Evolutionary conservation across 2,329 filamentous ascomycete species (phyloP).

Genomic region (Bretziella fagacearum): DNA sequence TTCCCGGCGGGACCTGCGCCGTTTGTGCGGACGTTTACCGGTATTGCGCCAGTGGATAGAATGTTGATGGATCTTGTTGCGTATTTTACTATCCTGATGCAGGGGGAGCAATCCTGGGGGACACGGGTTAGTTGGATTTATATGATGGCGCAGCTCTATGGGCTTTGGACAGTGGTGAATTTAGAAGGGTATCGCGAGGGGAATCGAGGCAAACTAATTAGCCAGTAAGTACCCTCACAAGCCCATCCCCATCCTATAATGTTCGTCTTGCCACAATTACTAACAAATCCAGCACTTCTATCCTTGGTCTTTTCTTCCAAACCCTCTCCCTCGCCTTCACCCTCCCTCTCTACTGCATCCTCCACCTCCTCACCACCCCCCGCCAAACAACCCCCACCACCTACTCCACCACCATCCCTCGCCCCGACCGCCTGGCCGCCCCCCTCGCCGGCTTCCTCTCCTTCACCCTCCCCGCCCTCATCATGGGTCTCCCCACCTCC

Average conservation of each 20-base stretch:
- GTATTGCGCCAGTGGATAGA: slow-evolving; percentile 3
- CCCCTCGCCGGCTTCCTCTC: slow-evolving; percentile 1
- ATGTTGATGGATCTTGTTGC: slow-evolving; percentile 3
- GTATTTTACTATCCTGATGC: slow-evolving; percentile 8
- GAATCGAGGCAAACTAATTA: slow-evolving; percentile 1
- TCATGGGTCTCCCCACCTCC: slow-evolving; percentile 3
- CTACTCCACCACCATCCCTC: not conserved
- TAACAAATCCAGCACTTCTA: slow-evolving; percentile 6
- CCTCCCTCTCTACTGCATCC: slow-evolving; percentile 5
- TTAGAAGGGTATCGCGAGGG: slow-evolving; percentile 7
- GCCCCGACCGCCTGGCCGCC: not conserved
- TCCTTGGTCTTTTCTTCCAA: slow-evolving; percentile 10
- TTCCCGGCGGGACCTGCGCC: slow-evolving; percentile 6
- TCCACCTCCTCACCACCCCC: slow-evolving; percentile 8
- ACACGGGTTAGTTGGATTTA: not conserved
- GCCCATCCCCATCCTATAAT: not conserved
- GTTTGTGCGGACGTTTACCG: not conserved
- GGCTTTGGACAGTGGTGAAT: slow-evolving; percentile 5
- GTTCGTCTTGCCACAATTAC: not conserved
- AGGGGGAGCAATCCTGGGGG: not conserved
- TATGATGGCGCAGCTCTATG: slow-evolving; percentile 9
- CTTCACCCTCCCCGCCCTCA: not conserved
- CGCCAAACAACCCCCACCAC: not conserved
- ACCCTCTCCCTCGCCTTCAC: slow-evolving; percentile 1
- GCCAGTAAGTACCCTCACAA: slow-evolving; percentile 1